Evolutionary conservation across 495 filamentous ascomycete species (phyloP), one percentile per base, ranked within the genome.

Genomic region (Parachaetomium inaequale): DNA sequence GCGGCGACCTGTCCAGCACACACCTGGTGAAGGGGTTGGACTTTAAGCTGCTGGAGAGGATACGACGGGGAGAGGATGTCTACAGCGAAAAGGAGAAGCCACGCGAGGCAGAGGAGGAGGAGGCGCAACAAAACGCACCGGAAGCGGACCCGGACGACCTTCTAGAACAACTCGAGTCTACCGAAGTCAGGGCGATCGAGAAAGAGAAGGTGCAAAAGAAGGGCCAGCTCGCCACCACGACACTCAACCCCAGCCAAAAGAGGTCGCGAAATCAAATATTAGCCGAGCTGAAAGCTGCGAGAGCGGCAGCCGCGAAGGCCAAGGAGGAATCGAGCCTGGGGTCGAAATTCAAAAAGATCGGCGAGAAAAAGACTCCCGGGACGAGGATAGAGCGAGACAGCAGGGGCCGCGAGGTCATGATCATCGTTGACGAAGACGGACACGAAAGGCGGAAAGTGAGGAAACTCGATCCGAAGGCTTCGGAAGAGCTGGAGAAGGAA

Each of bases 21-120:
- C 90, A 95, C 81, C 76, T 96, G 68, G 86, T 96, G 32, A 98
- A 97, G 74, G 94, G 94, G 2, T 74, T 98, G 61, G 95, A 98
- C 75, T 88, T 87, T 68, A 86, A 86, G 73, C 74, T 98, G 21
- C 75, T 98, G 51, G 85, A 88, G 72, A 81, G 88, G 68, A 81
- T 92, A 31, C 82, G 80, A 66, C 84, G 80, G 54, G 90, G 90
- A 6, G 90, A 93, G 72, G 86, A 93, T 77, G 81, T 93, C 15
- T 81, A 82, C 63, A 64, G 58, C 31, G 75, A 75, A 25, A 67
- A 66, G 7, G 62, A 66, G 59, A 26, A 70, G 70, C 11, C 58
- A 10, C 67, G 64, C 54, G 28, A 70, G 68, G 15, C 53, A 17
- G 61, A 65, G n/a, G 64, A 58, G 31, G 65, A 73, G 17, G 68